Evolutionary conservation across 2,329 filamentous ascomycete species (phyloP).

Genomic region (Diaporthe citriasiana): DNA sequence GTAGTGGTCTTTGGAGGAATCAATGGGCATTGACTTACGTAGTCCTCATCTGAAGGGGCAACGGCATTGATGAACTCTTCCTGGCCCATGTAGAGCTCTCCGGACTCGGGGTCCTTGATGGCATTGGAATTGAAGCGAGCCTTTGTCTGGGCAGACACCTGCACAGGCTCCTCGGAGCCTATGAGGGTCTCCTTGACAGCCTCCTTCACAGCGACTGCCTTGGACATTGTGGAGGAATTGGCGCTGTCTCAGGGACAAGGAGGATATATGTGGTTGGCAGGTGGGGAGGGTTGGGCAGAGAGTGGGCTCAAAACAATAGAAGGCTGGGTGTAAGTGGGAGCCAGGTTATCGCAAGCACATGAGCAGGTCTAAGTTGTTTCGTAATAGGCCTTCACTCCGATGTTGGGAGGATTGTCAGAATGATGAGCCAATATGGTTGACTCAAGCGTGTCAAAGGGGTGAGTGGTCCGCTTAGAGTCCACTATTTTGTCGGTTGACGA

Average conservation of each 20-base stretch:
- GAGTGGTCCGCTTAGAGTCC: conserved; percentile 14
- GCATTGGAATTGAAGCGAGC: conserved; percentile 84
- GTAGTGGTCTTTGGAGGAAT: background rate
- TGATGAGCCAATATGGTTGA: conserved; percentile 19
- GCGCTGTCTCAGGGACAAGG: conserved; percentile 2
- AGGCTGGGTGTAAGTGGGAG: conserved; percentile 7
- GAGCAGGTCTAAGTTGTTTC: conserved; percentile 15
- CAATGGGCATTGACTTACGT: conserved; percentile 73
- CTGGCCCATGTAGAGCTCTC: conserved; percentile 83
- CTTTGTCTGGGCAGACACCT: conserved; percentile 82
- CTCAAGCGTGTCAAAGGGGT: conserved; percentile 19
- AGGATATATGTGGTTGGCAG: background rate
- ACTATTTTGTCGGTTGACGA: conserved; percentile 17
- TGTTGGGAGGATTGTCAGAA: background rate
- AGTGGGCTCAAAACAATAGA: background rate
- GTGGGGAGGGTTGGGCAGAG: background rate
- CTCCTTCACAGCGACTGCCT: conserved; percentile 70
- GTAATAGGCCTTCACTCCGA: conserved; percentile 5
- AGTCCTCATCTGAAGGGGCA: conserved; percentile 89
- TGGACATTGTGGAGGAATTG: conserved; percentile 54
- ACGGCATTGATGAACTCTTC: conserved; percentile 94
- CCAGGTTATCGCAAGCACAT: conserved; percentile 29
- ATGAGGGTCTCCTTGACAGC: conserved; percentile 85
- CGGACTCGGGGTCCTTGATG: conserved; percentile 78
- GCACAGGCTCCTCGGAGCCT: conserved; percentile 69